phyloP scores from a whole-genome alignment of 2,329 filamentous ascomycete genomes.

The Didymella keratinophila region DNA sequence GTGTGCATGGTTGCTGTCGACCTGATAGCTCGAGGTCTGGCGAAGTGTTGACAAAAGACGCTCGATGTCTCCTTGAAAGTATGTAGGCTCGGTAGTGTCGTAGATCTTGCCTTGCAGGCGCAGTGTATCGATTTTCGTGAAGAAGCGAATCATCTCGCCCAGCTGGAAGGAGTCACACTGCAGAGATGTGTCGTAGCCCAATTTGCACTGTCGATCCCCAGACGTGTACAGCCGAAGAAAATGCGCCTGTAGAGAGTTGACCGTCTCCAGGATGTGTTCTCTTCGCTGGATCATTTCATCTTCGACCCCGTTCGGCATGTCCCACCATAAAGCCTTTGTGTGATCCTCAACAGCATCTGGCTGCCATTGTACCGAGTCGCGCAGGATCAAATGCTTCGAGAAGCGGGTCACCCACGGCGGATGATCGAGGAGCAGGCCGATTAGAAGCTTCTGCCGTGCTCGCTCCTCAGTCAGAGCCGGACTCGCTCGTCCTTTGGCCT shows the following conservation, averaged over 20 bases:
- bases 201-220: constrained; percentile 71
- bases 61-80: constrained; percentile 68
- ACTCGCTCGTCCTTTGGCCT: constrained; percentile 52
- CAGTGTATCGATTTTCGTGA: constrained; percentile 67
- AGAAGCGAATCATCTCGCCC: constrained; percentile 78
- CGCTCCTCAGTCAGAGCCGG: constrained; percentile 65
- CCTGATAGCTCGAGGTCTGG: constrained; percentile 75
- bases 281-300: constrained; percentile 73
- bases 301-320: constrained; percentile 73
- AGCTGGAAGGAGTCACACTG: constrained; percentile 82
- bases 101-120: constrained; percentile 60
- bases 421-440: constrained; percentile 71
- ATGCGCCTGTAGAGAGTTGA: constrained; percentile 73
- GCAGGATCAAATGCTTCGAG: constrained; percentile 71
- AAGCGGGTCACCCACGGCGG: constrained; percentile 66
- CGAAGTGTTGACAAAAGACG: constrained; percentile 67
- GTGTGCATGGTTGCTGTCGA: constrained; percentile 76
- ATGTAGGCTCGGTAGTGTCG: constrained; percentile 51
- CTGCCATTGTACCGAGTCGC: constrained; percentile 69
- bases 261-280: constrained; percentile 70
- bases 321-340: constrained; percentile 71
- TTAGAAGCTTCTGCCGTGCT: constrained; percentile 73
- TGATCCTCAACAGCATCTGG: constrained; percentile 48
- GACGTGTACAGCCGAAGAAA: constrained; percentile 74
- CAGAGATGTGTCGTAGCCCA: constrained; percentile 75